A percentile compares a stretch with the other conserved stretches of the same genome.
phyloP scores from a whole-genome alignment of 768 basidiomycete genomes.

The Xanthoconium stramineum region DNA sequence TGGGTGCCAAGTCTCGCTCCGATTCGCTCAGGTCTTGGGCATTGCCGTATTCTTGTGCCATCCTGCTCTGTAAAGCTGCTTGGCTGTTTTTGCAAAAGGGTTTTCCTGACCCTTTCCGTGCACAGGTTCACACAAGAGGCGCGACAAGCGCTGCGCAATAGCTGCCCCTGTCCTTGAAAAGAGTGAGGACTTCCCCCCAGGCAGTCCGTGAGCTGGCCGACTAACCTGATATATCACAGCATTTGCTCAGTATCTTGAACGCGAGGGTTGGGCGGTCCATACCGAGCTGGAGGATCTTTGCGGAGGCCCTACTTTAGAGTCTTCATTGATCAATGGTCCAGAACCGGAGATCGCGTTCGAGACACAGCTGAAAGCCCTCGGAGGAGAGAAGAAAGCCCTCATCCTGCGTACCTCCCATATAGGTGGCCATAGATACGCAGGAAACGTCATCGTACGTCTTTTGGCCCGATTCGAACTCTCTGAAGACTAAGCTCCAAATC shows the following conservation, averaged over 20 bases:
- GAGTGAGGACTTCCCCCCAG: slow-evolving; percentile 39
- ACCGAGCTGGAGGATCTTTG: slow-evolving; percentile 65
- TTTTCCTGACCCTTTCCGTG: neutral
- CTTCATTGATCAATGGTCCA: slow-evolving; percentile 3
- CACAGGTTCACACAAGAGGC: slow-evolving; percentile 86
- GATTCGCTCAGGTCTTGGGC: slow-evolving; percentile 65
- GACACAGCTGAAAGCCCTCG: slow-evolving; percentile 44
- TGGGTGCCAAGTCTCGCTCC: slow-evolving; percentile 42
- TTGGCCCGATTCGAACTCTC: neutral
- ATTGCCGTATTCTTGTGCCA: slow-evolving; percentile 86
- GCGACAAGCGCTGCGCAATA: slow-evolving; percentile 90
- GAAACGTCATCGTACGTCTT: slow-evolving; percentile 79
- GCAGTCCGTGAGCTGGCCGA: slow-evolving; percentile 11
- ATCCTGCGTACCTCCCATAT: slow-evolving; percentile 87
- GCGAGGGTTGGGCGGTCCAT: slow-evolving; percentile 71
- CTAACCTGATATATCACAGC: slow-evolving; percentile 36
- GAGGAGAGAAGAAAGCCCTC: slow-evolving; percentile 63
- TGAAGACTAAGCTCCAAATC: neutral
- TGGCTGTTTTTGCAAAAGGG: neutral
- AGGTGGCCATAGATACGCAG: slow-evolving; percentile 91
- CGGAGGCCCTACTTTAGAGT: slow-evolving; percentile 29
- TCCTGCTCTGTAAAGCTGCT: slow-evolving; percentile 73
- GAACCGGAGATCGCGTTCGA: slow-evolving; percentile 56
- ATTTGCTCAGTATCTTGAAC: slow-evolving; percentile 59
- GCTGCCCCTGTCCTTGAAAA: slow-evolving; percentile 81